Evolutionary conservation across 371 early-diverging fungal genomes (phyloP), one percentile per base, ranked within the genome.

Genomic region (Apophysomyces elegans): DNA sequence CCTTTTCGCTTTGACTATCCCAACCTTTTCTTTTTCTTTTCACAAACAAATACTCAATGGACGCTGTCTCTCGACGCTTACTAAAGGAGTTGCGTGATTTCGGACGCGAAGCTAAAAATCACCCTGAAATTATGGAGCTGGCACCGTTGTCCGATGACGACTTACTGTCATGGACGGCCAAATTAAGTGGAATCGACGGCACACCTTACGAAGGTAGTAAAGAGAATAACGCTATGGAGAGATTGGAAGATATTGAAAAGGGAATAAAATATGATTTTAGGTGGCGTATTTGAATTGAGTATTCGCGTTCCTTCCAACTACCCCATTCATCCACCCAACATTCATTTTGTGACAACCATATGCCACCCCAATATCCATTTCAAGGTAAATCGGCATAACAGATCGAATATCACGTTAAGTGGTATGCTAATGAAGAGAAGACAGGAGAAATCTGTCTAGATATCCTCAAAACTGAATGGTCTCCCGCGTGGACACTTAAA

Each of bases 401-500:
- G 18, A 58, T 41, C 56, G 26, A 21, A 61, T 38, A 18, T n/a
- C 2, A 36, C 26, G 35, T 63, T 36, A 18, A 16, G n/a, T 45
- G 14, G 37, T 56, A 47, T 18, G 56, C 21, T 35, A 3, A 59
- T 37, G n/a, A 57, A 26, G 37, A 35, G 61, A 18, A 85, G 87
- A 92, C 91, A 0, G 94, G 93, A 8, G 93, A 93, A 68, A 93
- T 94, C 58, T 94, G 94, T 61, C 75, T 94, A 59, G 94, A 94
- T 75, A 91, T 94, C 58, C 74, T 94, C 45, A 91, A 90, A 61
- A 84, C 88, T 36, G 91, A 86, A 63, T 94, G 94, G 94, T 88
- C 91, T 43, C 93, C 94, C 5, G 91, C 92, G 18, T 93, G 93
- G 92, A 93, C 90, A 12, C 75, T 94, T 5, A 81, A 85, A 62